A percentile compares a stretch with the other conserved stretches of the same genome.
Conservation (phyloP, 208 protist genomes). For the Herpetomonas samuelpessoai region DNA sequence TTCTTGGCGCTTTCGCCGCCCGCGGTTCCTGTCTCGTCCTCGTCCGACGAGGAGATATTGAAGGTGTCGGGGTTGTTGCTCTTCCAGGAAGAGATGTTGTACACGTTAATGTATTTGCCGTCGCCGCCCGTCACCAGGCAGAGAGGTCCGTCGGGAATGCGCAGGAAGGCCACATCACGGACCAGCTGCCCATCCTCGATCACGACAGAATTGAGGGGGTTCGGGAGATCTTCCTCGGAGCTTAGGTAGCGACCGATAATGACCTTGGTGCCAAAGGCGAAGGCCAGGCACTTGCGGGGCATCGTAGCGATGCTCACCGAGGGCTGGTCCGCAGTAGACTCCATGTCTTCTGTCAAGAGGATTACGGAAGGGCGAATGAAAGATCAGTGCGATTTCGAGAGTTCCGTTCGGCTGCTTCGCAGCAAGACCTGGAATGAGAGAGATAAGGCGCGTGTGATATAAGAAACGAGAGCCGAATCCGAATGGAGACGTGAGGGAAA, state of each 20-base stretch:
- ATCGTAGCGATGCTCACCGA: slow-evolving; percentile 48
- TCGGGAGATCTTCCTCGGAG: slow-evolving; percentile 18
- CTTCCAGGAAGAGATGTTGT: slow-evolving; percentile 44
- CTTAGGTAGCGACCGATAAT: slow-evolving; percentile 46
- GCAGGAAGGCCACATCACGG: slow-evolving; percentile 57
- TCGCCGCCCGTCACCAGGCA: slow-evolving; percentile 78
- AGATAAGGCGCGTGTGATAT: background rate
- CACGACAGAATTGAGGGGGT: slow-evolving; percentile 38
- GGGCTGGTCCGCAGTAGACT: slow-evolving; percentile 12
- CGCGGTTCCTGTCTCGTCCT: slow-evolving; percentile 10
- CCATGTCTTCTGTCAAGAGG: background rate
- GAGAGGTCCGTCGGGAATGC: slow-evolving; percentile 52
- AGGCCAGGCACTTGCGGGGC: slow-evolving; percentile 36
- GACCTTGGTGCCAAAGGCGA: slow-evolving; percentile 57
- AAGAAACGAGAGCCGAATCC: background rate
- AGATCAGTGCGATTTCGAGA: too few relatives aligned
- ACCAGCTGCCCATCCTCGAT: slow-evolving; percentile 77
- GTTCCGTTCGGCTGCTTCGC: too few relatives aligned
- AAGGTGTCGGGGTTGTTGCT: slow-evolving; percentile 28
- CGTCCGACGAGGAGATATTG: slow-evolving; percentile 22
- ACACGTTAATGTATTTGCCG: slow-evolving; percentile 77
- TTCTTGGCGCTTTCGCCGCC: slow-evolving; percentile 5
- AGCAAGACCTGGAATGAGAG: background rate
- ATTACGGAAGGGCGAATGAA: background rate
- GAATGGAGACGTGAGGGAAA: background rate